A percentile compares a stretch with the other conserved stretches of the same genome.
Conservation (phyloP, 768 basidiomycete genomes). For the Tricholoma terreum region DNA sequence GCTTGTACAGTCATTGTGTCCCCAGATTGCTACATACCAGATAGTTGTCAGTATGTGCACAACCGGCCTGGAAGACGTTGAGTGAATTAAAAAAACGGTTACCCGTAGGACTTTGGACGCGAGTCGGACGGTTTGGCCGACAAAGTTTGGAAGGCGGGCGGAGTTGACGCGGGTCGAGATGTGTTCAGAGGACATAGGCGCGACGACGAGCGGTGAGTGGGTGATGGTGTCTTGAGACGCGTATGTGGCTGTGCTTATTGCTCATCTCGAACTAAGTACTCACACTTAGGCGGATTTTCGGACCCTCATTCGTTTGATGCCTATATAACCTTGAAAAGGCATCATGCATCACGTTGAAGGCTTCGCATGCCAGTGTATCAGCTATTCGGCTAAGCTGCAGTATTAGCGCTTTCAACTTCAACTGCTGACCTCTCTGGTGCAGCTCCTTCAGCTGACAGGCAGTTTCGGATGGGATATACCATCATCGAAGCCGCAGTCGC, state of each 20-base stretch:
- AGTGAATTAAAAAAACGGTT: conserved; percentile 10
- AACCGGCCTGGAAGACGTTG: neutral
- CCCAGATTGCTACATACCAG: conserved; percentile 35
- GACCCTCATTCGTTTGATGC: too few relatives aligned
- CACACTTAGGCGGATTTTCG: too few relatives aligned
- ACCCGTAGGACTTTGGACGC: conserved; percentile 61
- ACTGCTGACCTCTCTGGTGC: too few relatives aligned
- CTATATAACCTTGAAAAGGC: too few relatives aligned
- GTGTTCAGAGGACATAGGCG: conserved; percentile 16
- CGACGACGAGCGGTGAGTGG: neutral
- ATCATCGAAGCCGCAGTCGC: too few relatives aligned
- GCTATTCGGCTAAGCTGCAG: too few relatives aligned
- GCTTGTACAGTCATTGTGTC: conserved; percentile 57
- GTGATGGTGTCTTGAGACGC: neutral
- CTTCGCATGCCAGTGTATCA: too few relatives aligned
- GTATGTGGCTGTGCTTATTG: conserved; percentile 8
- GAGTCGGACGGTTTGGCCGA: conserved; percentile 56
- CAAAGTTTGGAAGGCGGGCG: conserved; percentile 48
- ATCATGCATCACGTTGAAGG: too few relatives aligned
- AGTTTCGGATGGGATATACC: too few relatives aligned
- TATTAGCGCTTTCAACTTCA: too few relatives aligned
- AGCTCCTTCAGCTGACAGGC: too few relatives aligned
- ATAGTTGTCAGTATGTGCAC: neutral
- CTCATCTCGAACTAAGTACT: too few relatives aligned
- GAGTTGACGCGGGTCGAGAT: conserved; percentile 59